Evolutionary conservation across 2,329 filamentous ascomycete species (phyloP).

Genomic region (Aspergillus felis): DNA sequence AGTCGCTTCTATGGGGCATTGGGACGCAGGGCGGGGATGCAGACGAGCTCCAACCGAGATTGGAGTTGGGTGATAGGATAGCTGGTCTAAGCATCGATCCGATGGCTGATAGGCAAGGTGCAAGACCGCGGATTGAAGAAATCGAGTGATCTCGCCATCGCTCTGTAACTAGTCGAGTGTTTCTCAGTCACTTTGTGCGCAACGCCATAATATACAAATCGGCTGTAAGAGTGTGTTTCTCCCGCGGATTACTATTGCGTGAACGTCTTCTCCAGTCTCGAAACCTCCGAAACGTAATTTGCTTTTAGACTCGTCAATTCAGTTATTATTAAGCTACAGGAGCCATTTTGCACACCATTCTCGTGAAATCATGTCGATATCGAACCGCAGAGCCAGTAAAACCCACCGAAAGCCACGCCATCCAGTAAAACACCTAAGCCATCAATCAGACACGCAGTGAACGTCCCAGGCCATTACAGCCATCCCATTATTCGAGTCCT

Average conservation of each 20-base stretch:
- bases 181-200: background rate
- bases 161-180: background rate
- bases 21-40: constrained; percentile 17
- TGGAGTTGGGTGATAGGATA: constrained; percentile 36
- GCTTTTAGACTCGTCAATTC: background rate
- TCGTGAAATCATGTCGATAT: background rate
- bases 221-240: too few relatives aligned
- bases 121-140: constrained; percentile 38
- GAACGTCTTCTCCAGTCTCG: background rate
- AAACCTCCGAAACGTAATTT: background rate
- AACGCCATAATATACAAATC: background rate
- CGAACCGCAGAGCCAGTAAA: background rate
- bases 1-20: constrained; percentile 39
- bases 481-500: background rate
- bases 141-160: constrained; percentile 30
- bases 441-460: background rate
- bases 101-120: constrained; percentile 18
- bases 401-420: background rate
- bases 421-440: background rate
- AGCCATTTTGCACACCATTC: background rate
- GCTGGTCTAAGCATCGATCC: constrained; percentile 38
- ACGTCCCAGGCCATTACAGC: background rate
- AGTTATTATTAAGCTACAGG: background rate
- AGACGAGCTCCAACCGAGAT: constrained; percentile 16
- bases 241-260: too few relatives aligned